A percentile compares a stretch with the other conserved stretches of the same genome.
Conservation (phyloP, 106 monocot species). For the Platanthera zijinensis region DNA sequence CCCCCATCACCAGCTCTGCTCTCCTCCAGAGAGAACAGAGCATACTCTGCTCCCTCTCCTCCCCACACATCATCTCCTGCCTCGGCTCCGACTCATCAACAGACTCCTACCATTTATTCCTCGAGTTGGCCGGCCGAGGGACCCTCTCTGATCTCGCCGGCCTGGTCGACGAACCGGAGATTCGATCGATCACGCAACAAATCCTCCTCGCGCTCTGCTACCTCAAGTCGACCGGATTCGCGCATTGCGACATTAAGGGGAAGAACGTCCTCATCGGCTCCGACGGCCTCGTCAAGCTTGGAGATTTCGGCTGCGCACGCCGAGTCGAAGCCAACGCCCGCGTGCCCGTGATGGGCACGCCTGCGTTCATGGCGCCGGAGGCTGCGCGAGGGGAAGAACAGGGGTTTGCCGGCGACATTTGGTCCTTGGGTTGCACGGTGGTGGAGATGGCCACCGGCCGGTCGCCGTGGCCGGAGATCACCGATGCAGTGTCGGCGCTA, state of each 20-base stretch:
- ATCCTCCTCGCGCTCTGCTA: conserved; percentile 27
- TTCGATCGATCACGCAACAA: conserved; percentile 23
- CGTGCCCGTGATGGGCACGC: conserved; percentile 27
- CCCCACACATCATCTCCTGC: conserved; percentile 42
- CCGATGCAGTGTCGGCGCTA: conserved; percentile 23
- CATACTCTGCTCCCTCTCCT: conserved; percentile 29
- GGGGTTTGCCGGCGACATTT: conserved; percentile 48
- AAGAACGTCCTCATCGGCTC: conserved; percentile 32
- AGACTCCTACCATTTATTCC: conserved; percentile 28
- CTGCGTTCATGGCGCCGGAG: conserved; percentile 78
- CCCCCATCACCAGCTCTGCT: conserved; percentile 3
- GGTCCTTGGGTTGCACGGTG: conserved; percentile 66
- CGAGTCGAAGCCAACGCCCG: neutral
- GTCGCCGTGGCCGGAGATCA: conserved; percentile 33
- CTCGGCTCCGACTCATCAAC: conserved; percentile 25
- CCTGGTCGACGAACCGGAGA: conserved; percentile 16
- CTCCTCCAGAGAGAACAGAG: conserved; percentile 37
- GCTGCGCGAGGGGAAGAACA: conserved; percentile 50
- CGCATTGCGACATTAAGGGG: conserved; percentile 58
- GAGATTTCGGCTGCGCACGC: conserved; percentile 21
- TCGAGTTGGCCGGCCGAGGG: conserved; percentile 47
- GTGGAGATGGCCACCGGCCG: conserved; percentile 60
- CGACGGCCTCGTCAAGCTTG: conserved; percentile 12
- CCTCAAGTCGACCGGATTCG: conserved; percentile 31
- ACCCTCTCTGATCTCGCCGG: conserved; percentile 22